phyloP scores from a whole-genome alignment of 169 alveolate species.

The Besnoitia besnoiti region DNA sequence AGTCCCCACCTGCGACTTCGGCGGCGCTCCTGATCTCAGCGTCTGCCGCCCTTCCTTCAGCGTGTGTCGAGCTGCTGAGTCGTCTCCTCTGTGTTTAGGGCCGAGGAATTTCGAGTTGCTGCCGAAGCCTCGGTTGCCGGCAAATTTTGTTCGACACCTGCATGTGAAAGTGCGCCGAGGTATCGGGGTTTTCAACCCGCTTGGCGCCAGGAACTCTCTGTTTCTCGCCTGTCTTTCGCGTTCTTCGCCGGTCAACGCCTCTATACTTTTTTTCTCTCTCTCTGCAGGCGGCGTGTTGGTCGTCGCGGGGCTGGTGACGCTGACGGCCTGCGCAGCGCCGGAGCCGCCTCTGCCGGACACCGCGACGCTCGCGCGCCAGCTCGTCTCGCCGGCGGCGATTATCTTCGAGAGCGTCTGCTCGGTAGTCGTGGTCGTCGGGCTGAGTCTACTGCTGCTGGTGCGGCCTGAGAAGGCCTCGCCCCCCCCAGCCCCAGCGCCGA shows the following conservation, averaged over 20 bases:
- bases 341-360: slow-evolving; percentile 30
- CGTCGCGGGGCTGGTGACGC: slow-evolving; percentile 1
- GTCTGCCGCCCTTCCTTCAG: no score
- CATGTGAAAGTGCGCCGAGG: no score
- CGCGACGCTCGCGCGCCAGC: not conserved
- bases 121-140: no score
- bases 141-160: no score
- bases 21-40: no score
- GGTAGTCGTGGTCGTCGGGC: not conserved
- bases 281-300: slow-evolving; percentile 27
- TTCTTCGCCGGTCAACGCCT: not conserved
- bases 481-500: no score
- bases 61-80: no score
- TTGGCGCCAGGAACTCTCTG: no score
- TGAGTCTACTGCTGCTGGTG: not conserved
- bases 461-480: not conserved
- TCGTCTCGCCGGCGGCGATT: not conserved
- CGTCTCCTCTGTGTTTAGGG: no score
- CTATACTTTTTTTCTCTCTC: not conserved
- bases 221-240: not conserved
- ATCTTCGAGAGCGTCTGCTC: not conserved
- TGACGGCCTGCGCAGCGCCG: not conserved
- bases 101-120: no score
- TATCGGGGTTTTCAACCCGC: no score
- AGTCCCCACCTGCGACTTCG: no score